Base-by-base conservation (phyloP, 2,329 filamentous ascomycete genomes). In the Blastomyces gilchristii region DNA sequence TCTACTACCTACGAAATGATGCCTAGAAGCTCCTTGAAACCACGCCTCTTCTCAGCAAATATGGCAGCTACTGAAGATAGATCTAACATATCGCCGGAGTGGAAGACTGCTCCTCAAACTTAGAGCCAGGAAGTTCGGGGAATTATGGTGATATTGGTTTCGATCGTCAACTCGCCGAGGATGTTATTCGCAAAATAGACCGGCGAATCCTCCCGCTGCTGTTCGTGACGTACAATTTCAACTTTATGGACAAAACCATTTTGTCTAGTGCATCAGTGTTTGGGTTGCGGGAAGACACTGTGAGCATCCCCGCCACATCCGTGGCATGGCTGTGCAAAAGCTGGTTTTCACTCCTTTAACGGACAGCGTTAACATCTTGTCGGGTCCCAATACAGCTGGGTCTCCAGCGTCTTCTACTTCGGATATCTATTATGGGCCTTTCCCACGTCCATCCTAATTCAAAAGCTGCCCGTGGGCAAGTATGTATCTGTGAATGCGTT, bases 201-300 rank as follows among this genome's bases (percentile, higher is more conserved):
- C 73, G 72, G 66, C 74, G 74, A 14, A 73, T 86, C 11, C 79
- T 86, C 5, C 82, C 84, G 0, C 72, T 86, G 12, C 71, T 86
- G 11, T 85, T 85, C 64, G 66, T 81, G 52, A 84, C 81, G 0
- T 86, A 86, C 68, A 81, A 81, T 74, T 70, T 86, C 65, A 83
- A 84, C 68, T 85, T 85, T 63, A 83, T 86, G 77, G 84, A 86
- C 71, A 86, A 86, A 69, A 80, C 79, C 0, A 83, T 83, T 63
- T 69, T 84, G 1, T 82, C 81, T 0, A 82, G 78, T 63, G 83
- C 83, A 0, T 75, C 82, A 2, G 82, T 85, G 0, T 85, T 85
- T 65, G 82, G 81, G 0, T 68, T 84, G 14, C 73, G 74, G 1
- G 72, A 81, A 0, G 41, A 59, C 16, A 59, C 47, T 49, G 58